Conservation (phyloP, 768 basidiomycete species). For the Termitomyces eurrhizus region DNA sequence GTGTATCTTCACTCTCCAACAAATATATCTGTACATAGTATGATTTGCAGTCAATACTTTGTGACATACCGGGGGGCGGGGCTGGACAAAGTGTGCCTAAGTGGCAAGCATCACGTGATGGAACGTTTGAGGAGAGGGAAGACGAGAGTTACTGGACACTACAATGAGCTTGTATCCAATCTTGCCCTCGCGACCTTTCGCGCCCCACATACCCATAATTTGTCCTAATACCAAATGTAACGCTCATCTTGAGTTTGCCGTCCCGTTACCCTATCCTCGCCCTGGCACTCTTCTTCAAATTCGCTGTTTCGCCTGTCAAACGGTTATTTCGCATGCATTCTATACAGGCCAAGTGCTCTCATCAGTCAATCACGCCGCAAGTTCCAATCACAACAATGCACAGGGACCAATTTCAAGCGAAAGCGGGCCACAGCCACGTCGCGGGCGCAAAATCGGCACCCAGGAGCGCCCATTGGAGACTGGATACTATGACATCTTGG, state of each 20-base stretch:
- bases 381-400: conserved; percentile 11
- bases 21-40: neutral
- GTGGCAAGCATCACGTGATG: neutral
- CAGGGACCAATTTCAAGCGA: conserved; percentile 21
- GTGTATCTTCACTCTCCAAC: no score
- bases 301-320: conserved; percentile 66
- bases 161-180: conserved; percentile 46
- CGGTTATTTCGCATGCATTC: conserved; percentile 58
- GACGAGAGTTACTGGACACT: neutral
- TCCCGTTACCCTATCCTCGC: conserved; percentile 55
- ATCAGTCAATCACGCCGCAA: conserved; percentile 10
- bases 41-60: neutral
- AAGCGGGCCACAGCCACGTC: conserved; percentile 29
- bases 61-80: neutral
- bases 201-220: conserved; percentile 61
- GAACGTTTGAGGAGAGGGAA: neutral
- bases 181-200: conserved; percentile 61
- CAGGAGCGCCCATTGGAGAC: conserved; percentile 87
- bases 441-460: conserved; percentile 79
- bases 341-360: conserved; percentile 58
- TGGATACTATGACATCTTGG: conserved; percentile 86
- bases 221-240: conserved; percentile 53
- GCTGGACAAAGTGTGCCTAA: neutral
- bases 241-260: conserved; percentile 59
- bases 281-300: conserved; percentile 58